Evolutionary conservation across 257 asterid genomes (phyloP), one percentile per base, ranked within the genome.

Genomic region (Phtheirospermum japonicum): DNA sequence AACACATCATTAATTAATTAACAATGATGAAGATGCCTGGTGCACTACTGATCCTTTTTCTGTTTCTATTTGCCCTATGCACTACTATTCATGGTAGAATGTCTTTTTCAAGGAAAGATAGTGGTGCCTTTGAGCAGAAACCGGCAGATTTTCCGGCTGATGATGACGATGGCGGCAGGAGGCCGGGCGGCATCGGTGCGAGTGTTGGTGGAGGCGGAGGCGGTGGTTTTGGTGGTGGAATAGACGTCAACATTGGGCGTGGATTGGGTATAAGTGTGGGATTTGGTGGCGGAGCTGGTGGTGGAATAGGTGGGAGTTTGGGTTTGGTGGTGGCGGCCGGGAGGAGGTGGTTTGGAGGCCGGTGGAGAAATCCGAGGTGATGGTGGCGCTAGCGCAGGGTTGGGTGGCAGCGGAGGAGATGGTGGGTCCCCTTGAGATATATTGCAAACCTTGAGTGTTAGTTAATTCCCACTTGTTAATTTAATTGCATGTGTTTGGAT

Each of bases 241-340:
- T 72, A 37, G 77, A 66, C 50, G 36, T 68, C 3, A 59, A 62
- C 9, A 50, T 64, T 23, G 80, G 78, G 6, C 66, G 76, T 40
- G 77, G 79, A 30, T 6, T 72, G 36, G 80, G 73, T 2, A 59
- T 75, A 19, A 78, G 69, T 7, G 77, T 53, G 2, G 65, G 84
- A 26, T 39, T 76, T 0, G 75, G 84, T 6, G 79, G 81, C 4
- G 76, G 70, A 20, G 70, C 63, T 10, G 77, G 77, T 4, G 68
- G 61, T 42, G 68, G 73, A 1, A 19, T 61, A 6, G 73, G 67
- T 14, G 64, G 61, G 1, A 59, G 71, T 16, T 9, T 73, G 6
- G 82, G 80, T 9, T 60, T 63, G 70, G 71, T 31, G 71, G 64
- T 1, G 66, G 75, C 53, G 34, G 10, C 9, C 9, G 7, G 40